These are phyloP conservation scores for Globisporangium recalcitrans DNA, from an alignment of 352 stramenopile species.

Conservation along the genomic window DNA sequence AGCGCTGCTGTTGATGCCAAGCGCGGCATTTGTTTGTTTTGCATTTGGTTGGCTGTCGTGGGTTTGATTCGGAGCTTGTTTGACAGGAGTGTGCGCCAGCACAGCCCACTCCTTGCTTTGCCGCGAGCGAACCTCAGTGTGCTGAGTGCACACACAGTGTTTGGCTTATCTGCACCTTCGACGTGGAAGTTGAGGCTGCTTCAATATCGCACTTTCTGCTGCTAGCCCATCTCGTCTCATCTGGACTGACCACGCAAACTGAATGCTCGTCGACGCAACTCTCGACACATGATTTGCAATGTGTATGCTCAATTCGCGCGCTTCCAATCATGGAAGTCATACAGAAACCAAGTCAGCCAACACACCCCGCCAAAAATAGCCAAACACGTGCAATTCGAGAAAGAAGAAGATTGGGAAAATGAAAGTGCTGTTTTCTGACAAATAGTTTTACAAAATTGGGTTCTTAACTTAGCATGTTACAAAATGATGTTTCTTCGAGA, in stretches of 20 bases:
- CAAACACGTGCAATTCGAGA: no score
- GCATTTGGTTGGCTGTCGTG: background rate
- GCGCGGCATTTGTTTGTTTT: background rate
- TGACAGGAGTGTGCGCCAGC: background rate
- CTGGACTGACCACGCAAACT: background rate
- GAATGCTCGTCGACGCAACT: constrained; percentile 7
- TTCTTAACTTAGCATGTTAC: constrained; percentile 7
- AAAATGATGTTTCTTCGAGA: constrained; percentile 5
- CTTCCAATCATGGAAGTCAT: no score
- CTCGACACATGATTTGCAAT: background rate
- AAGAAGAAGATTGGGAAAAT: background rate
- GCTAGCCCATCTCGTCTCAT: background rate
- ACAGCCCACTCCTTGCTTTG: background rate
- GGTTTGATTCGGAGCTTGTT: background rate
- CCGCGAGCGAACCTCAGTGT: background rate
- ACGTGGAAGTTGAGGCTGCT: constrained; percentile 22
- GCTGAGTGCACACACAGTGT: background rate
- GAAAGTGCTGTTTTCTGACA: background rate
- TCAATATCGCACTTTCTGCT: constrained; percentile 20
- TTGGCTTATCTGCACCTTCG: constrained; percentile 11
- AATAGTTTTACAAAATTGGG: constrained; percentile 7
- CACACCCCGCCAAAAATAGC: no score
- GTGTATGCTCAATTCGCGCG: no score
- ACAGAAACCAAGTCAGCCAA: no score
- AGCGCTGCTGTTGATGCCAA: no score